A percentile compares a stretch with the other conserved stretches of the same genome.
Evolutionary conservation across 2,329 filamentous ascomycete species (phyloP).

Genomic region (Claviceps sp.): DNA sequence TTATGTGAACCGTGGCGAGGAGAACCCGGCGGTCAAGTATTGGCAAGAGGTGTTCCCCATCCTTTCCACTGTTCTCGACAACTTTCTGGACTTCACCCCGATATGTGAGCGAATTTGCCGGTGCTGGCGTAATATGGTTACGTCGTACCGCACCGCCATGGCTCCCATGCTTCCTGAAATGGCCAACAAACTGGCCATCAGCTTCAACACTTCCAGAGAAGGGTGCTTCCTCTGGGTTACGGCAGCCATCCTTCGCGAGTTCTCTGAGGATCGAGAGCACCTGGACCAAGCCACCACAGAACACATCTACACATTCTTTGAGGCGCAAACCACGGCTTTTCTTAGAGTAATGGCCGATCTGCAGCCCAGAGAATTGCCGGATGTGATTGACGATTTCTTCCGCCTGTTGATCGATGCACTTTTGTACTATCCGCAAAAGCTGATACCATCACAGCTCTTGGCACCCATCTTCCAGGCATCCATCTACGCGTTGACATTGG

Average conservation of each 20-base stretch:
- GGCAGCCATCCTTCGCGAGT: conserved; percentile 86
- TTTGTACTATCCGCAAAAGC: conserved; percentile 78
- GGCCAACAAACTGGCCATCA: conserved; percentile 75
- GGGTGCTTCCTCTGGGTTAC: conserved; percentile 99
- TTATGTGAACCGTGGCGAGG: conserved; percentile 54
- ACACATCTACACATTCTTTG: conserved; percentile 88
- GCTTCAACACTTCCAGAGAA: conserved; percentile 76
- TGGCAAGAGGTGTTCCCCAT: conserved; percentile 90
- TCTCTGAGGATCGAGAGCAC: conserved; percentile 77
- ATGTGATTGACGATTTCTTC: conserved; percentile 93
- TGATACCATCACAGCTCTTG: conserved; percentile 68
- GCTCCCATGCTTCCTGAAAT: conserved; percentile 71
- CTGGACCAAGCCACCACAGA: conserved; percentile 72
- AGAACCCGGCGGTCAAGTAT: conserved; percentile 89
- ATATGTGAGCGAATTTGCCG: conserved; percentile 89
- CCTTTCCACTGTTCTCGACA: conserved; percentile 72
- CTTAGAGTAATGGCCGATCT: conserved; percentile 80
- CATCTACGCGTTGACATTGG: conserved; percentile 71
- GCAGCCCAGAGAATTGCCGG: conserved; percentile 58
- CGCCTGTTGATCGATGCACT: conserved; percentile 82
- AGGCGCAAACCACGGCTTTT: conserved; percentile 83
- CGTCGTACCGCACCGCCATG: conserved; percentile 86
- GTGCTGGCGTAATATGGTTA: conserved; percentile 94
- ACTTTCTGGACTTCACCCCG: conserved; percentile 72
- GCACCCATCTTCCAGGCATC: conserved; percentile 77